Conservation (phyloP, 129 eudicot genomes). For the Flaveria brownii region DNA sequence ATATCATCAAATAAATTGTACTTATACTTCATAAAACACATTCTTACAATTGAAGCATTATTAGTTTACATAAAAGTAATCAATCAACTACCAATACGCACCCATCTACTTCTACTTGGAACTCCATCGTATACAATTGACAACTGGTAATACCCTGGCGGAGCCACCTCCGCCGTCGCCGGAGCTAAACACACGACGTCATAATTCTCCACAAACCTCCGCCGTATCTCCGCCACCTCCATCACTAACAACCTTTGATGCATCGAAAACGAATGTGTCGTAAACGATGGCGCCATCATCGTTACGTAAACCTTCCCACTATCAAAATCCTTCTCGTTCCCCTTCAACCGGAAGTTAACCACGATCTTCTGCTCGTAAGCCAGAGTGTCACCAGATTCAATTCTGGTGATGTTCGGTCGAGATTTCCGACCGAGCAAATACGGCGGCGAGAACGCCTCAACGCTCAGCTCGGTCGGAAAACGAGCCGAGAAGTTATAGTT, state of each 20-base stretch:
- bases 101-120: constrained; percentile 46
- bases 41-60: constrained; percentile 21
- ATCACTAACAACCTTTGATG: constrained; percentile 46
- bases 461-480: constrained; percentile 51
- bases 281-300: constrained; percentile 53
- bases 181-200: constrained; percentile 31
- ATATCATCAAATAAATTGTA: too few species aligned
- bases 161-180: constrained; percentile 36
- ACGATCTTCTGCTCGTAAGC: constrained; percentile 20
- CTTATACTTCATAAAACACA: constrained; percentile 27
- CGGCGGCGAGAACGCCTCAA: constrained; percentile 51
- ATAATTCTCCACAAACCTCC: constrained; percentile 19
- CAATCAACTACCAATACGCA: constrained; percentile 21
- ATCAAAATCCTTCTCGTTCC: constrained; percentile 9
- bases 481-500: constrained; percentile 43
- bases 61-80: constrained; percentile 9
- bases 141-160: constrained; percentile 48
- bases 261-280: constrained; percentile 54
- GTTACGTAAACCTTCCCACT: constrained; percentile 30
- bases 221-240: constrained; percentile 26
- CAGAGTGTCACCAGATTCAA: constrained; percentile 26
- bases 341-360: constrained; percentile 34
- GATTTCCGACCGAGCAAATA: constrained; percentile 30
- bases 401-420: constrained; percentile 37
- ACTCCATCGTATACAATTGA: constrained; percentile 42